Conservation (phyloP, 1,139 yeast species). For the Saccharomyces hybrid region DNA sequence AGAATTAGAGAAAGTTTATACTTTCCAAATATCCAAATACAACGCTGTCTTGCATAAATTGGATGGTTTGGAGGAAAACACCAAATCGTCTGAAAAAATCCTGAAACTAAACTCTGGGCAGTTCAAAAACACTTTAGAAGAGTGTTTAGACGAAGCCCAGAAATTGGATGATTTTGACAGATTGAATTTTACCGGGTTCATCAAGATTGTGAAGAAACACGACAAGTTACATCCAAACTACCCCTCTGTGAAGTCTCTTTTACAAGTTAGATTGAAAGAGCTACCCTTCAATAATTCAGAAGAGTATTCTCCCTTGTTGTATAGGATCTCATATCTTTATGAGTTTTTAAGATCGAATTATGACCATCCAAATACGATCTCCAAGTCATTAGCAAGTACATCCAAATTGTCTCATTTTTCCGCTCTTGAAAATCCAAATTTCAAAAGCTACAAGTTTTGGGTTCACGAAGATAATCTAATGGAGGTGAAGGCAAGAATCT, state of each 20-base stretch:
- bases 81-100: slow-evolving; percentile 29
- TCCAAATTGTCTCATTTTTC: slow-evolving; percentile 27
- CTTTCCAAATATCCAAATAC: slow-evolving; percentile 71
- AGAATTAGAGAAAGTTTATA: slow-evolving; percentile 88
- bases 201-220: slow-evolving; percentile 91
- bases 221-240: slow-evolving; percentile 82
- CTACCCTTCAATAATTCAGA: slow-evolving; percentile 84
- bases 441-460: slow-evolving; percentile 87
- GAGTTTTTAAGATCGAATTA: slow-evolving; percentile 53
- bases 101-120: slow-evolving; percentile 24
- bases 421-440: slow-evolving; percentile 32
- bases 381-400: slow-evolving; percentile 27
- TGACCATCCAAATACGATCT: slow-evolving; percentile 13
- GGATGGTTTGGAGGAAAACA: slow-evolving; percentile 50
- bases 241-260: slow-evolving; percentile 72
- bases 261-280: slow-evolving; percentile 78
- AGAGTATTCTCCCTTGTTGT: slow-evolving; percentile 85
- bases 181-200: slow-evolving; percentile 87
- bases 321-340: slow-evolving; percentile 74
- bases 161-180: slow-evolving; percentile 87
- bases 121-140: slow-evolving; percentile 65
- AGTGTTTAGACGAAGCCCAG: slow-evolving; percentile 64
- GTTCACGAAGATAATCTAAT: slow-evolving; percentile 92
- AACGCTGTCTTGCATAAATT: slow-evolving; percentile 61
- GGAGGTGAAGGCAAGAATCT: slow-evolving; percentile 92